Percentiles rank a stretch among this genome's conserved stretches.
These are phyloP conservation scores for Candida boidinii DNA, from an alignment of 805 yeast genomes.

Conservation along the genomic window DNA sequence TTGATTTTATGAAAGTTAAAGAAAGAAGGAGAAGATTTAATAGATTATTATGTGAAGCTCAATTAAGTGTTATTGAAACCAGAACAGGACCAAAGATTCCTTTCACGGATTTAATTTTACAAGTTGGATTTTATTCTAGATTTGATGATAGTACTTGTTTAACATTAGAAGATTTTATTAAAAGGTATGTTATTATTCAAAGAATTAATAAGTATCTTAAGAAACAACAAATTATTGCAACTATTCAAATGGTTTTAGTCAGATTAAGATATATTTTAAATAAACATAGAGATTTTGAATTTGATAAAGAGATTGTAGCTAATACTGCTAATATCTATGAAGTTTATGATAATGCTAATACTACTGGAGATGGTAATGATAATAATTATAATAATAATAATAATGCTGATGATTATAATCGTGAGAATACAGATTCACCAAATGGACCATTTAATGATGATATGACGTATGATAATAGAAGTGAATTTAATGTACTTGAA, in stretches of 20 bases:
- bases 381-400: conserved; percentile 1
- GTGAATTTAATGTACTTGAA: too few relatives aligned
- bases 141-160: conserved; percentile 74
- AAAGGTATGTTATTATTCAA: conserved; percentile 48
- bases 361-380: conserved; percentile 1
- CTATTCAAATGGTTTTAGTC: conserved; percentile 37
- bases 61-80: conserved; percentile 42
- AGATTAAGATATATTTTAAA: conserved; percentile 42
- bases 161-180: conserved; percentile 62
- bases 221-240: conserved; percentile 34
- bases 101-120: conserved; percentile 53
- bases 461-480: conserved; percentile 5
- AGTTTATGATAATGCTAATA: not conserved
- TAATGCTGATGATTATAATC: conserved; percentile 1
- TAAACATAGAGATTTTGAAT: too few relatives aligned
- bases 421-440: too few relatives aligned
- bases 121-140: conserved; percentile 67
- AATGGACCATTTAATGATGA: too few relatives aligned
- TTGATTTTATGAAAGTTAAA: conserved; percentile 49
- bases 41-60: conserved; percentile 62
- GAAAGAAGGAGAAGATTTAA: conserved; percentile 50
- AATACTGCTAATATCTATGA: not conserved
- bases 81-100: conserved; percentile 53
- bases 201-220: conserved; percentile 42
- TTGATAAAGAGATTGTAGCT: too few relatives aligned